Base-by-base conservation (phyloP, 1,284 basidiomycete genomes). In the Thelephora terrestris region DNA sequence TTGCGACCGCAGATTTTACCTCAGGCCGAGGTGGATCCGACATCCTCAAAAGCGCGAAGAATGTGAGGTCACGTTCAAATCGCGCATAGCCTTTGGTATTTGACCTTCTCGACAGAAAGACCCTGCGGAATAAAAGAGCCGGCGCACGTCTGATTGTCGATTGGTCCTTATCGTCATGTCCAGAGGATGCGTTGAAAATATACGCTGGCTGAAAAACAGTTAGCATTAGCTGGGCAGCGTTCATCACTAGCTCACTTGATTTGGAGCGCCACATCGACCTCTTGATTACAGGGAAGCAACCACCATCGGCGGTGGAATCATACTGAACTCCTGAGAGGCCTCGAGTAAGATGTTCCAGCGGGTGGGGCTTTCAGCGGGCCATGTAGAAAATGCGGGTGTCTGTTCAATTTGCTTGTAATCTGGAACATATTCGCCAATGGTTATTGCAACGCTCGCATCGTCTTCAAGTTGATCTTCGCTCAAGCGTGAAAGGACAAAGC, bases 41-140 rank as follows among this genome's bases (percentile, higher is more conserved):
- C 95, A 99, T 99, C 50, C 92, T 95, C 47, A 96, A 91, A 29
- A 99, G 74, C 24, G 91, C 93, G 50, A 97, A 90, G 64, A 99
- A 95, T 1, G 88, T 89, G 58, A 99, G 77, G 58, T 90, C 75
- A 61, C 82, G 81, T 68, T 98, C 95, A 61, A 98, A 96, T 40
- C 82, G 80, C 38, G 82, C 71, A 61, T 97, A 97, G 54, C 96
- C 90, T 46, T 75, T 74, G 1, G 85, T 74, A 57, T 78, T 61
- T 82, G 69, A 47, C 73, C 75, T 35, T 64, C 61, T 14, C 72
- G 25, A 78, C 69, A n/a, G 76, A 67, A 18, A 78, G 65, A 16
- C 63, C 58, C 55, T 75, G 74, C 4, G 86, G 81, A 29, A 88
- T 62, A 61, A 90, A 85, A 7, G 85, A 79, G 27, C 86, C 87